phyloP scores from a whole-genome alignment of 495 filamentous ascomycete species.

The Xylaria telfairii region DNA sequence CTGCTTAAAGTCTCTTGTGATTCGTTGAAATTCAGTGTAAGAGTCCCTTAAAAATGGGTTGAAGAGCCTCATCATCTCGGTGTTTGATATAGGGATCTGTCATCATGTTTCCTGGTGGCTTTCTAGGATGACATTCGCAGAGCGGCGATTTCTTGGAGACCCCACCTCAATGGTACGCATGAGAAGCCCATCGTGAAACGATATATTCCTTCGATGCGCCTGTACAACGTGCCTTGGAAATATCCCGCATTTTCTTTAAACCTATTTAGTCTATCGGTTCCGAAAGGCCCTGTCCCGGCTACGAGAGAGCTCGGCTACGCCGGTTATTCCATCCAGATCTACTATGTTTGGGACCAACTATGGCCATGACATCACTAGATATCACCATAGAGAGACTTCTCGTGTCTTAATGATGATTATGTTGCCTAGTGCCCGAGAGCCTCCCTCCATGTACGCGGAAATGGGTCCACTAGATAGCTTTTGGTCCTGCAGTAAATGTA shows the following conservation, averaged over 20 bases:
- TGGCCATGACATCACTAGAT: conserved; percentile 1
- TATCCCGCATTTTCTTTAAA: background rate
- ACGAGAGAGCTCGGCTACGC: background rate
- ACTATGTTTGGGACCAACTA: background rate
- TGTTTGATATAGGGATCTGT: conserved; percentile 7
- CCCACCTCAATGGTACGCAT: background rate
- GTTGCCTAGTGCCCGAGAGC: background rate
- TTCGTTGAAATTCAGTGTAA: background rate
- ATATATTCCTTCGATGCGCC: background rate
- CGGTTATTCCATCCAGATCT: background rate
- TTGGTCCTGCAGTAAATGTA: background rate
- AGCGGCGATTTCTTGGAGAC: conserved; percentile 7
- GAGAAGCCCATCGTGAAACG: background rate
- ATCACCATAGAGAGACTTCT: background rate
- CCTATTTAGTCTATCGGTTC: background rate
- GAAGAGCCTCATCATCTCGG: background rate
- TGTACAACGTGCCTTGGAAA: background rate
- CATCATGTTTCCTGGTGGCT: background rate
- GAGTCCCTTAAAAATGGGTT: background rate
- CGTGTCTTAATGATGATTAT: background rate
- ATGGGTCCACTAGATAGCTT: background rate
- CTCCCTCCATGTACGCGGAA: background rate
- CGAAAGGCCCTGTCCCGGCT: background rate
- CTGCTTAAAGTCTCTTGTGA: background rate
- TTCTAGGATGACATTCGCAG: background rate